Evolutionary conservation across 768 basidiomycete genomes (phyloP), one percentile per base, ranked within the genome.

Genomic region (Auriscalpium microsporum): DNA sequence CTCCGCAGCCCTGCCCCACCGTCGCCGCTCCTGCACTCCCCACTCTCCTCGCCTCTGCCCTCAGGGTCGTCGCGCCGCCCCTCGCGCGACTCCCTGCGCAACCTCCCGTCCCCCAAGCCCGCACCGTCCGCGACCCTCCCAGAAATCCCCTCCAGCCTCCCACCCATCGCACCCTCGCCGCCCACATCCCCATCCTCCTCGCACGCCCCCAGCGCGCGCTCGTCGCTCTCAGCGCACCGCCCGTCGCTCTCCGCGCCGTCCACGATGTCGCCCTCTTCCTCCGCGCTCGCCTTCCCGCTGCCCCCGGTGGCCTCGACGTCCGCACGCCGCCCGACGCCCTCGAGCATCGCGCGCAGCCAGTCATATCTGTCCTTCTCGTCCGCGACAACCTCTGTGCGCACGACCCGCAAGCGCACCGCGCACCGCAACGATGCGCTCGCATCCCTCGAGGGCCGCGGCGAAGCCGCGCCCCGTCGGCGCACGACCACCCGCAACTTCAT

Each of bases 31-130:
- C 49, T 23, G 37, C 37, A n/a, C 21, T 46, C 4, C 16, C 28
- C 33, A 11, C 64, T 50, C 48, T 58, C 54, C 38, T 34, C 53
- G 21, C 60, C 62, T 34, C 45, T 45, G 0, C 40, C 52, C 3
- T 34, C 57, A 37, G 14, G 28, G 28, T 28, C 56, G 8, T 56
- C 59, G 16, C 71, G 72, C 52, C 67, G 72, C 23, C 38, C 71
- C 2, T 75, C 71, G 8, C 74, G 68, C 28, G 74, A 75, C 57
- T 70, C 78, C 0, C 63, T 79, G 47, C 74, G 78, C 34, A 69
- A 66, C 35, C 74, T 83, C 33, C 83, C 83, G 14, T 82, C 81
- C 3, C 79, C 79, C 3, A 82, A 83, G 64, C 83, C 83, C 6
- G 79, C 73, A 0, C 84, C 82, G 0, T 82, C 78, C 5, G 64